A percentile compares a stretch with the other conserved stretches of the same genome.
phyloP scores from a whole-genome alignment of 2,329 filamentous ascomycete species.

The Didymella pinodella region DNA sequence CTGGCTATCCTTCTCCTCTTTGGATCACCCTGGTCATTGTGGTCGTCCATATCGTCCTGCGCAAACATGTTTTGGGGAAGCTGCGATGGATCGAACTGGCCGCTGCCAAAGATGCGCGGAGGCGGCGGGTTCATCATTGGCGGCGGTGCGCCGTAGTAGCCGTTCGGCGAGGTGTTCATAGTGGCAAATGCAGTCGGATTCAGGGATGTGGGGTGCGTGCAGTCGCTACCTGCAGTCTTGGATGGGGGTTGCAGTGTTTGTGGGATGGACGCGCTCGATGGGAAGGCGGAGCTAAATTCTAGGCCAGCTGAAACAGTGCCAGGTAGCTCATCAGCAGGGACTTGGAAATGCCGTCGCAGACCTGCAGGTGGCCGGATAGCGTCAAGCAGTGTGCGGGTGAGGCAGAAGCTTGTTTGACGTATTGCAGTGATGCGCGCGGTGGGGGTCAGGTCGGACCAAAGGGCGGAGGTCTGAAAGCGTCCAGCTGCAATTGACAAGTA shows the following conservation, averaged over 20 bases:
- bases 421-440: slow-evolving; percentile 20
- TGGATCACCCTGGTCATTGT: slow-evolving; percentile 71
- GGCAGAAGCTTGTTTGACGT: slow-evolving; percentile 37
- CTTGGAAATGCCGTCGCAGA: slow-evolving; percentile 40
- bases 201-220: slow-evolving; percentile 8
- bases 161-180: slow-evolving; percentile 47
- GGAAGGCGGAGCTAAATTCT: slow-evolving; percentile 28
- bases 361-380: slow-evolving; percentile 34
- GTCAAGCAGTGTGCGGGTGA: slow-evolving; percentile 20
- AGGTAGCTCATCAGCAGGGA: slow-evolving; percentile 32
- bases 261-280: slow-evolving; percentile 23
- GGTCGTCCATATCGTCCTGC: slow-evolving; percentile 62
- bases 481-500: slow-evolving; percentile 1
- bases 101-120: slow-evolving; percentile 52
- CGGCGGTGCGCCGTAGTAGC: slow-evolving; percentile 47
- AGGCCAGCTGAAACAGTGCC: slow-evolving; percentile 44
- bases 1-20: slow-evolving; percentile 89
- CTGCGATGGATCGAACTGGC: slow-evolving; percentile 48
- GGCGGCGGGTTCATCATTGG: slow-evolving; percentile 51
- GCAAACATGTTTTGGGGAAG: slow-evolving; percentile 49
- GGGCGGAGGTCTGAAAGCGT: slow-evolving; percentile 9
- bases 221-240: slow-evolving; percentile 26
- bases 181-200: slow-evolving; percentile 10
- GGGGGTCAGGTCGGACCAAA: slow-evolving; percentile 17
- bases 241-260: slow-evolving; percentile 33